A percentile compares a stretch with the other conserved stretches of the same genome.
These are phyloP conservation scores for Eucalyptus pauciflora DNA, from an alignment of 345 rosid species.

Conservation along the genomic window DNA sequence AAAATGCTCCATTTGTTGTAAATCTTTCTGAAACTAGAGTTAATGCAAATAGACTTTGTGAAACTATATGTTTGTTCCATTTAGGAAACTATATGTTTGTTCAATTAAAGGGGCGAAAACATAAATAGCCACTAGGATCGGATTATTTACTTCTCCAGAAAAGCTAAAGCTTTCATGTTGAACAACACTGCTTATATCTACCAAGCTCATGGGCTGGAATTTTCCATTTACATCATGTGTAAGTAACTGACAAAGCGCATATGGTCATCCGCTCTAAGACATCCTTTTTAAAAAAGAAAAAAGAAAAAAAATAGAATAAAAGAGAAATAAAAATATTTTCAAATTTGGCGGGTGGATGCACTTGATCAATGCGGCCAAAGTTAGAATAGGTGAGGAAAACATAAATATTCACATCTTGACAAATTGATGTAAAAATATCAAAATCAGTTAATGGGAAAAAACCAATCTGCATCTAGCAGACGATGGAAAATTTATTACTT, in stretches of 20 bases:
- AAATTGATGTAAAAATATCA: too few species aligned
- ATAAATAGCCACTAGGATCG: not conserved
- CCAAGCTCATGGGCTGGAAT: not conserved
- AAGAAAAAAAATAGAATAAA: too few species aligned
- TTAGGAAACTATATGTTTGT: fast-evolving
- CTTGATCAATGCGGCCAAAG: not conserved
- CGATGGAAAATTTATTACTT: too few species aligned
- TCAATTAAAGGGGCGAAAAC: not conserved
- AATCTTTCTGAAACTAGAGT: not conserved
- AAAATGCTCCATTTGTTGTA: not conserved
- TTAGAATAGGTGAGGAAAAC: not conserved
- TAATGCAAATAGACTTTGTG: not conserved
- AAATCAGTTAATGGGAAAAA: too few species aligned
- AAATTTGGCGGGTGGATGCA: too few species aligned
- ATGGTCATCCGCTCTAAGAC: too few species aligned
- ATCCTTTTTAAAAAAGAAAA: too few species aligned
- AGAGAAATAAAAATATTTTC: too few species aligned
- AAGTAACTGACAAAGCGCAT: not conserved
- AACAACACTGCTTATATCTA: not conserved
- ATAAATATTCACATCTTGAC: too few species aligned
- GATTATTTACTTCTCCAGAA: too few species aligned
- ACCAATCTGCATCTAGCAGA: too few species aligned
- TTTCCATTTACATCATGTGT: not conserved
- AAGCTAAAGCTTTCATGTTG: not conserved
- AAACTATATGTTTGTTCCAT: not conserved